These are phyloP conservation scores for Eragrostis nindensis DNA, from an alignment of 176 grass and related monocot species.

Conservation along the genomic window DNA sequence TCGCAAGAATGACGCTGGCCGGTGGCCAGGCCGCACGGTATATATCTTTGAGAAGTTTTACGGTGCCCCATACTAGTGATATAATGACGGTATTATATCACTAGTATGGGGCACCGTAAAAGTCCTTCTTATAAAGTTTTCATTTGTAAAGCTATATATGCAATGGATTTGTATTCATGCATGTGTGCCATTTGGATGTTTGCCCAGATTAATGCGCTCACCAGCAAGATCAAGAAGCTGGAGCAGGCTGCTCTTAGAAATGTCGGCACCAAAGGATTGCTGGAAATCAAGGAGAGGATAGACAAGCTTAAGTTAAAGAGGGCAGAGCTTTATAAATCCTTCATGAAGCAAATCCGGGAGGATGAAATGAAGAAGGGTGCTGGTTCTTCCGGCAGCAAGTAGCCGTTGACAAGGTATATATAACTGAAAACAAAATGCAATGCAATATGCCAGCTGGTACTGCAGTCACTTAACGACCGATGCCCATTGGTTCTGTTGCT, in stretches of 20 bases:
- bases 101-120: too few relatives aligned
- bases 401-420: neutral
- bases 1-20: too few relatives aligned
- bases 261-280: neutral
- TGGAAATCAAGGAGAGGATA: neutral
- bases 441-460: neutral
- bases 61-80: too few relatives aligned
- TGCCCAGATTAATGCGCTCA: neutral
- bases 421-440: neutral
- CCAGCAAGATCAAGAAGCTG: slow-evolving; percentile 13
- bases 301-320: neutral
- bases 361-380: neutral
- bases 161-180: neutral
- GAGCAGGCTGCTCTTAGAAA: neutral
- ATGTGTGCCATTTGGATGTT: neutral
- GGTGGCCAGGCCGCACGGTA: too few relatives aligned
- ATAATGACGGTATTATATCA: too few relatives aligned
- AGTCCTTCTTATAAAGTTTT: neutral
- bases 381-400: neutral
- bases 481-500: neutral
- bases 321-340: neutral
- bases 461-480: neutral
- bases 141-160: neutral
- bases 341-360: neutral
- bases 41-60: too few relatives aligned